Evolutionary conservation across 371 early-diverging fungal species (phyloP), one percentile per base, ranked within the genome.

Genomic region (Conidiobolus incongruus): DNA sequence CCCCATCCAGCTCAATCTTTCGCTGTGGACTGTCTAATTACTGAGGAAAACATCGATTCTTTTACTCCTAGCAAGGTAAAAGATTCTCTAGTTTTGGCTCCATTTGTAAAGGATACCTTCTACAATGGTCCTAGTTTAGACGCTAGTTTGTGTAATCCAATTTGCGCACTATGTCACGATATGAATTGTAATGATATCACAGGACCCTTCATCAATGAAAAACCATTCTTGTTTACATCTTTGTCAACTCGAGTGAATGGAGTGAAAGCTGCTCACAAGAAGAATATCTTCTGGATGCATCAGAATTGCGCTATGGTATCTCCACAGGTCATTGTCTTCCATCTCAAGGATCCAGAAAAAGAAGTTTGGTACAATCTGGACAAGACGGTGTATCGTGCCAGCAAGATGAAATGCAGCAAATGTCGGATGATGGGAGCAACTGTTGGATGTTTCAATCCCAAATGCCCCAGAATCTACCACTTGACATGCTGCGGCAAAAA

Each of bases 361-460:
- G 20, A 42, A 31, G 8, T 23, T 69, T 70, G 34, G 67, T 87
- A 74, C 49, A 91, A 91, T 57, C 81, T 91, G 0, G 64, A 76
- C 0, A 56, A 64, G 12, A 88, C 89, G 1, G 58, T 86, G 46
- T 53, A 69, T 11, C 63, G 86, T 12, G 81, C 77, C 0, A 68
- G 86, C 26, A 72, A 71, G 3, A 74, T 80, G 61, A 74, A 73
- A 63, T 42, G 54, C 36, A 38, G 5, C 5, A 38, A 19, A 16
- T 91, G 91, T 54, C 72, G 71, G 42, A 75, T 75, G 49, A 73
- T 72, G 12, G 91, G 91, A 0, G 89, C 91, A 0, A 82, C 87
- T 0, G 74, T 88, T 17, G 87, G 89, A 1, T 91, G 91, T 52
- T 85, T 85, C 51, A 75, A 88, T 35, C 66, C 74, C 2, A 70